Base-by-base conservation (phyloP, 2,329 filamentous ascomycete genomes). In the Stagonosporopsis vannaccii region DNA sequence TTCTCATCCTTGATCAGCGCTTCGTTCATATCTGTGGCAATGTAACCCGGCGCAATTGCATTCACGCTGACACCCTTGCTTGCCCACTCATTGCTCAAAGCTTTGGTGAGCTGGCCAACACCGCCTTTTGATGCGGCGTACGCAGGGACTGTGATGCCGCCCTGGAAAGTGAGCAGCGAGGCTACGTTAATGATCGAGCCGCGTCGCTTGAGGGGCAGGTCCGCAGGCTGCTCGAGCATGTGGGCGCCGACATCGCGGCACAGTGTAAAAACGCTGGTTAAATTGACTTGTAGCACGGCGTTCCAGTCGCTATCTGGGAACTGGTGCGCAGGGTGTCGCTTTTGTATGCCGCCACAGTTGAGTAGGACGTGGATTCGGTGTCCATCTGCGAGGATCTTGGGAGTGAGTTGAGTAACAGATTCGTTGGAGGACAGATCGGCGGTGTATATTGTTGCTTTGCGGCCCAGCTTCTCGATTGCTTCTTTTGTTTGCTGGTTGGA, bases 11-110 rank as follows among this genome's bases (percentile, higher is more conserved):
- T 84, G 39, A 96, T 85, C 69, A 97, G 77, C 2, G 92, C 92
- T 63, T 83, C 84, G 74, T 97, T 97, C 93, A 97, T 97, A 58
- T 97, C 92, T n/a, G 92, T 97, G 45, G 85, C 90, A 66, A 96
- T 91, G 76, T 97, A 97, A 0, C 92, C 92, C 0, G 92, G 92
- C 2, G 92, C 92, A 70, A 97, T 91, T 7, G 90, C 91, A 75
- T 97, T 97, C 36, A 97, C 92, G 1, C 85, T 91, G 59, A 97
- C 84, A 2, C 92, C 92, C 69, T 87, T 84, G n/a, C 81, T 76
- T 0, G 88, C 86, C 92, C 92, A 97, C 78, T 96, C 91, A 72
- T 97, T 97, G 42, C 88, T 87, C 55, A 97, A 81, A 23, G 89
- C 88, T 79, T 95, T 96, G 47, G 91, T 96, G 56, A 96, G 77